phyloP scores from a whole-genome alignment of 345 rosid species.

The Psidium guajava region DNA sequence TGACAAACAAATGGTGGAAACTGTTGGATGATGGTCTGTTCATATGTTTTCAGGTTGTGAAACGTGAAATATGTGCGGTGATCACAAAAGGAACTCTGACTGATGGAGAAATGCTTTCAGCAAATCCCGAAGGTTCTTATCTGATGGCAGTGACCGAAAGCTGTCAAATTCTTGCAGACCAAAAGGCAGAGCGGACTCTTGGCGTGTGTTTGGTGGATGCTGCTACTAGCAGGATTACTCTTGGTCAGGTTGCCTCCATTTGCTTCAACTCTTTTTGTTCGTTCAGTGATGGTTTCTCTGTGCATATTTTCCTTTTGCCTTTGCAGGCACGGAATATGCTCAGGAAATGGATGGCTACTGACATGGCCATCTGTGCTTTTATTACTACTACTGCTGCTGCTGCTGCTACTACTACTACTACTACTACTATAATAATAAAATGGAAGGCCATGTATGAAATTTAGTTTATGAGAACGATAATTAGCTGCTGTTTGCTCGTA shows the following conservation, averaged over 20 bases:
- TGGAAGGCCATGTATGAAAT: neutral
- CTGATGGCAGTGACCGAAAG: constrained; percentile 78
- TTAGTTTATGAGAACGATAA: neutral
- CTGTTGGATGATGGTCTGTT: constrained; percentile 6
- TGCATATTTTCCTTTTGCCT: neutral
- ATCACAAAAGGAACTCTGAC: constrained; percentile 89
- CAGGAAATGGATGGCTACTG: neutral
- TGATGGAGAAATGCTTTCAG: constrained; percentile 76
- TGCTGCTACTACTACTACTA: too few species aligned
- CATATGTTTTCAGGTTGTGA: constrained; percentile 65
- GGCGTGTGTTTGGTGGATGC: constrained; percentile 90
- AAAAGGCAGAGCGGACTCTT: constrained; percentile 30
- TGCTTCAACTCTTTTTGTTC: constrained; percentile 1
- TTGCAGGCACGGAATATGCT: neutral
- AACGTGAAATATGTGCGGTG: constrained; percentile 91
- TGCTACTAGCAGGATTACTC: constrained; percentile 70
- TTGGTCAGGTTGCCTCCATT: constrained; percentile 62
- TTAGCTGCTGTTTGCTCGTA: neutral
- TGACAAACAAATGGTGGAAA: neutral
- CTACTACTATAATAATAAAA: neutral
- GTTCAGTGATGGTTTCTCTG: neutral
- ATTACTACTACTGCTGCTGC: too few species aligned
- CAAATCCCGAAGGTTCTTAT: constrained; percentile 89
- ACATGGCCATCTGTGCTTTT: neutral
- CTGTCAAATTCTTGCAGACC: constrained; percentile 12